These are phyloP conservation scores for Neurospora sp. DNA, from an alignment of 495 filamentous ascomycete species.

Conservation along the genomic window DNA sequence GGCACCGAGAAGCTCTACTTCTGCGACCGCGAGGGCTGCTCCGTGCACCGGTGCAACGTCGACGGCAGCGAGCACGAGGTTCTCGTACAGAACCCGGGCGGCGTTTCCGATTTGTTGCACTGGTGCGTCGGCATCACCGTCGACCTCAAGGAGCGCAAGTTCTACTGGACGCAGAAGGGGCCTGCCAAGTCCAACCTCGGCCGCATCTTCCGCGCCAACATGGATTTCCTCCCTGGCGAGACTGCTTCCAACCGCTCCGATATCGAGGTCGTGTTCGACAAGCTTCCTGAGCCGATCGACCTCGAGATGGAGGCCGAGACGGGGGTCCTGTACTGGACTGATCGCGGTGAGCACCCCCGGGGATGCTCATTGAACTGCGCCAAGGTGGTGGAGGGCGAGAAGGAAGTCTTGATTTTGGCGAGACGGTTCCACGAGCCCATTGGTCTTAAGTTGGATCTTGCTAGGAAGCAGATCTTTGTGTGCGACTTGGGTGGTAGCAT, in stretches of 20 bases:
- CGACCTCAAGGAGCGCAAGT: constrained; percentile 17
- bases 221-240: constrained; percentile 17
- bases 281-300: constrained; percentile 47
- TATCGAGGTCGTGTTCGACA: constrained; percentile 31
- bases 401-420: constrained; percentile 12
- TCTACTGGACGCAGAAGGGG: constrained; percentile 53
- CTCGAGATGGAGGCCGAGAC: constrained; percentile 34
- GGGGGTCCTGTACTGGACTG: constrained; percentile 42
- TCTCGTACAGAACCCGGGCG: constrained; percentile 22
- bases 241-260: constrained; percentile 18
- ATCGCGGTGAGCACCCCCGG: constrained; percentile 39
- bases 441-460: constrained; percentile 32
- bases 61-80: constrained; percentile 36
- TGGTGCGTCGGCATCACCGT: constrained; percentile 48
- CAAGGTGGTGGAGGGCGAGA: neutral
- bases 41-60: constrained; percentile 33
- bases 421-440: constrained; percentile 40
- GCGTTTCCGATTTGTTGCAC: constrained; percentile 17
- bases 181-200: constrained; percentile 33
- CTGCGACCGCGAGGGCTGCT: constrained; percentile 43
- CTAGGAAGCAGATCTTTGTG: constrained; percentile 26
- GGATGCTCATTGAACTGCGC: constrained; percentile 36
- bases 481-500: constrained; percentile 34
- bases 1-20: constrained; percentile 30
- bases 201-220: constrained; percentile 34